Base-by-base conservation (phyloP, 2,329 filamentous ascomycete genomes). In the Endoconidiophora laricicola region DNA sequence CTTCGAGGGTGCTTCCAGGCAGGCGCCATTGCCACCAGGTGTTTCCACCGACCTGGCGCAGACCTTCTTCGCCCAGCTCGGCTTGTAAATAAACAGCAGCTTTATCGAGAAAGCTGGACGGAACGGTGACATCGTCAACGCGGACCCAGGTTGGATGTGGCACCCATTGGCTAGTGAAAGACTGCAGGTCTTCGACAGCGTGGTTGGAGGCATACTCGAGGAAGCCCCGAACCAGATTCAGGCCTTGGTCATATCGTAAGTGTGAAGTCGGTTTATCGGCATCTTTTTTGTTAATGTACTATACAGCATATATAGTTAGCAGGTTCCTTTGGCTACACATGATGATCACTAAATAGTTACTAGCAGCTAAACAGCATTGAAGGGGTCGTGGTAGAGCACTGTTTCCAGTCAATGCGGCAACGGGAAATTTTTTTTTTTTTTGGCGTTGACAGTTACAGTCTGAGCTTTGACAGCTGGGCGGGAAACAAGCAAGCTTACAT, bases 1-100 rank as follows among this genome's bases (percentile, higher is more conserved):
- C 87, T 59, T 79, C 78, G 24, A 95, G 67, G 1, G 78, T 71
- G 44, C 67, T 72, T 23, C 77, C 72, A 3, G 76, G 75, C 49
- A 78, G 75, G 48, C 85, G 75, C 87, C 87, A 94, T 65, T 86
- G 77, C 90, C 90, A 87, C 91, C 91, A 87, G 54, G 79, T 75
- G 59, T 75, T 72, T 2, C 91, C 91, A 39, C 91, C 91, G 42
- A 94, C 79, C 56, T 75, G 73, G 47, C 76, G 72, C 55, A 87
- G 72, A 2, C 88, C 90, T 23, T 81, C 75, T 0, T 74, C 70
- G 0, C 88, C 88, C n/a, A 96, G 70, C 62, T 96, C 82, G 2
- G 74, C 69, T 48, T 77, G 71, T 16, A 96, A 64, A 6, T 79
- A 64, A 23, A 74, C 68, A 1, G 87, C 87, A 0, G 88, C 76